phyloP scores from a whole-genome alignment of 163 green algal genomes.

The Scenedesmus sp. region DNA sequence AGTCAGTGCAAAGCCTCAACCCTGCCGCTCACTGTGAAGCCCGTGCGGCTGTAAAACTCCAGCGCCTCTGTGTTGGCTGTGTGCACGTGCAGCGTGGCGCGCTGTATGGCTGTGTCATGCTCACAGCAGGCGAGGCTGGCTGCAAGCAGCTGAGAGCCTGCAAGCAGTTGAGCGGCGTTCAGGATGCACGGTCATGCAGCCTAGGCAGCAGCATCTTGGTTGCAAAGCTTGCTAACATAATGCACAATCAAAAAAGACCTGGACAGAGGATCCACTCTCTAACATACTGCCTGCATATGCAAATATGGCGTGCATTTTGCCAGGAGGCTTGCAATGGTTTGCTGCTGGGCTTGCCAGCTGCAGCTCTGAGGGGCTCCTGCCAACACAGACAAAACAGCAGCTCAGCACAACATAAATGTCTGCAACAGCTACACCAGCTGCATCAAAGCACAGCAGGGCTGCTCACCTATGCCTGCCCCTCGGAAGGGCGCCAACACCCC shows the following conservation, averaged over 20 bases:
- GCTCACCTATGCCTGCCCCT: slow-evolving; percentile 67
- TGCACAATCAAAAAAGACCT: too few species aligned
- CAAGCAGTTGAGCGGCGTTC: slow-evolving; percentile 1
- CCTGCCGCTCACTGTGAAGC: slow-evolving; percentile 66
- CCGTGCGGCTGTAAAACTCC: slow-evolving; percentile 77
- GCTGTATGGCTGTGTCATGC: slow-evolving; percentile 65
- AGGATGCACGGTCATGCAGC: background rate
- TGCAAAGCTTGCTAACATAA: too few species aligned
- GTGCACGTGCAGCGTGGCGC: slow-evolving; percentile 81
- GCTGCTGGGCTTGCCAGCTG: too few species aligned
- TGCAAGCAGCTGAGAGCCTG: slow-evolving; percentile 68
- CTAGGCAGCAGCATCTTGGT: background rate
- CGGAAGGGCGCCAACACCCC: slow-evolving; percentile 83
- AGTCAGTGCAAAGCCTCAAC: background rate
- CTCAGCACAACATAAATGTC: too few species aligned
- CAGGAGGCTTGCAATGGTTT: too few species aligned
- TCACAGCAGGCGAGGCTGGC: slow-evolving; percentile 56
- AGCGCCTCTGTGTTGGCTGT: slow-evolving; percentile 81
- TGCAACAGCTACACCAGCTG: background rate
- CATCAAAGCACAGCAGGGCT: background rate
- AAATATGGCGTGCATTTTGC: too few species aligned
- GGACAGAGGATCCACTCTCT: too few species aligned
- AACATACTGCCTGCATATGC: too few species aligned
- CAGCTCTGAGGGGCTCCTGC: too few species aligned
- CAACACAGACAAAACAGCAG: too few species aligned